These are phyloP conservation scores for Fraxinus velutina DNA, from an alignment of 305 asterid species.

Conservation along the genomic window DNA sequence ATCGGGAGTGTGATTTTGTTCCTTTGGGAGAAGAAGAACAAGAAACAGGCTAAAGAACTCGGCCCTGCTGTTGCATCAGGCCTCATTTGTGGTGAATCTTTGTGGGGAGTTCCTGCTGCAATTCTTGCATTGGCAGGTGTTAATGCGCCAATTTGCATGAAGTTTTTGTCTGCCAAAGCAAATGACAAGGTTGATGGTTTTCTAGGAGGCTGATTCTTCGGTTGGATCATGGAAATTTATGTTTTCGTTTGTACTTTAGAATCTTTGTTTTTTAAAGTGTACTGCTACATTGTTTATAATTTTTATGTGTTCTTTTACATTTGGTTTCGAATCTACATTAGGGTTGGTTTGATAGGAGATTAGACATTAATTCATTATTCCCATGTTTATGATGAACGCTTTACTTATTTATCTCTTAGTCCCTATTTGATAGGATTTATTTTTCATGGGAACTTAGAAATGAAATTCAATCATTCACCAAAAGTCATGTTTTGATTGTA, in stretches of 20 bases:
- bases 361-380: background rate
- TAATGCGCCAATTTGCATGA: constrained; percentile 63
- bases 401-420: background rate
- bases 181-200: constrained; percentile 24
- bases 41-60: constrained; percentile 28
- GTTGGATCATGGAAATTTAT: background rate
- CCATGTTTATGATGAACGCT: background rate
- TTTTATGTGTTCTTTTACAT: background rate
- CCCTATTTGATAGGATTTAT: no score
- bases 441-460: no score
- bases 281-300: background rate
- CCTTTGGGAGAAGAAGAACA: constrained; percentile 34
- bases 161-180: constrained; percentile 30
- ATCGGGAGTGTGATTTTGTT: constrained; percentile 56
- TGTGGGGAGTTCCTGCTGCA: constrained; percentile 64
- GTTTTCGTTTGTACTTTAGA: background rate
- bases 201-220: constrained; percentile 4
- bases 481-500: no score
- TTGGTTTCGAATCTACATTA: background rate
- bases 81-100: constrained; percentile 55
- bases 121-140: constrained; percentile 45
- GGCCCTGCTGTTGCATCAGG: constrained; percentile 65
- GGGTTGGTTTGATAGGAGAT: background rate
- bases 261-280: background rate
- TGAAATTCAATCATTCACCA: no score